Conservation (phyloP, 352 stramenopile species). For the Globisporangium polare region DNA sequence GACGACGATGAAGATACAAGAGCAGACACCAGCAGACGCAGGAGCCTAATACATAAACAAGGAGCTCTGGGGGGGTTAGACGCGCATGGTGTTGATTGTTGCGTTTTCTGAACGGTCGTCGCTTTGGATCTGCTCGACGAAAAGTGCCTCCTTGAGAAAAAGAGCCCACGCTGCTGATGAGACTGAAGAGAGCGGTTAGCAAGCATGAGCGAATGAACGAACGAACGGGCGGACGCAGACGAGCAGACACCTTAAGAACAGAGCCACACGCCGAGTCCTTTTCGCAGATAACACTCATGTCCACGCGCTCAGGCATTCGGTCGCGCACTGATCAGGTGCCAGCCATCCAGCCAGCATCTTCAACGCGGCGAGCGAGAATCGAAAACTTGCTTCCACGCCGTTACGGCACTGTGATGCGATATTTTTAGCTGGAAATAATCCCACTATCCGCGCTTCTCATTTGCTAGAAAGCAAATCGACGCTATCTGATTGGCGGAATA, state of each 20-base stretch:
- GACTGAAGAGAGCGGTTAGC: too few relatives aligned
- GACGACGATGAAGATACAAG: neutral
- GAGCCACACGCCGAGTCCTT: neutral
- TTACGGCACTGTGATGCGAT: neutral
- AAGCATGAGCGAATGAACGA: too few relatives aligned
- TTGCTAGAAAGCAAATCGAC: neutral
- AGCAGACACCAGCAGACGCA: slow-evolving; percentile 1
- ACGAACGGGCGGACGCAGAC: neutral
- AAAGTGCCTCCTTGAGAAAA: neutral
- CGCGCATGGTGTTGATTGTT: neutral
- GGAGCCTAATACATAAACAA: neutral
- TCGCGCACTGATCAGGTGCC: too few relatives aligned
- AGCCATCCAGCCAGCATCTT: neutral
- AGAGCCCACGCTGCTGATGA: neutral
- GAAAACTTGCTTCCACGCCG: neutral
- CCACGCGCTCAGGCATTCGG: neutral
- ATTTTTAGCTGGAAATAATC: slow-evolving; percentile 1
- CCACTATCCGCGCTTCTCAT: neutral
- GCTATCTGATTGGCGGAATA: neutral
- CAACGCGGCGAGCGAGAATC: neutral
- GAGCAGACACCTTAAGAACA: neutral
- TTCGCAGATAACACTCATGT: too few relatives aligned
- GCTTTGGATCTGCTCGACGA: neutral
- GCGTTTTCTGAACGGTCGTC: too few relatives aligned
- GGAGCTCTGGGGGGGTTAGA: neutral